Conservation (phyloP, 768 basidiomycete genomes). For the Suillus plorans region DNA sequence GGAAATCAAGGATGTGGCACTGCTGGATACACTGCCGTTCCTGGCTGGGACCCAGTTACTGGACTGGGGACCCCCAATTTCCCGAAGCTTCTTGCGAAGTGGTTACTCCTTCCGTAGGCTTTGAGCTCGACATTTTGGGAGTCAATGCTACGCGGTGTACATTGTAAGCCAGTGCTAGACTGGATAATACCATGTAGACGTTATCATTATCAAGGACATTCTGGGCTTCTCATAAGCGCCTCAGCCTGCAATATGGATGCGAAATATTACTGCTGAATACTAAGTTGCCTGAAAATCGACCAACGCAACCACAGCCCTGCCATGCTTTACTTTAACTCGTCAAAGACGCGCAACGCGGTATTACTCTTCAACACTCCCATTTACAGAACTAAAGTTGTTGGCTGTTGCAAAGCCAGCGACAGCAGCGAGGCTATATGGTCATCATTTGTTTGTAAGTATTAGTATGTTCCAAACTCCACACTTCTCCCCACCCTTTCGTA, state of each 20-base stretch:
- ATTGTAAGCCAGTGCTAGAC: background rate
- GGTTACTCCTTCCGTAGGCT: slow-evolving; percentile 38
- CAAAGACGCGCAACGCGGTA: no score
- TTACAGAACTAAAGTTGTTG: no score
- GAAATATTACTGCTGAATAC: background rate
- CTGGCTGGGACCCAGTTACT: slow-evolving; percentile 34
- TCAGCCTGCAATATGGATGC: background rate
- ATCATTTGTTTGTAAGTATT: no score
- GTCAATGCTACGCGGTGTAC: background rate
- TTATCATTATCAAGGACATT: background rate
- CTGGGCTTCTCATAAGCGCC: background rate
- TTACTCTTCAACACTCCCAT: no score
- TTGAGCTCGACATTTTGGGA: background rate
- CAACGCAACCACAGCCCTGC: background rate
- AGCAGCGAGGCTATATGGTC: no score
- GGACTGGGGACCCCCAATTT: slow-evolving; percentile 47
- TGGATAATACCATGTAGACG: background rate
- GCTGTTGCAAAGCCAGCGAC: no score
- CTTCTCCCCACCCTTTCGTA: no score
- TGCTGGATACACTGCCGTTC: slow-evolving; percentile 26
- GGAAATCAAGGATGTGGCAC: slow-evolving; percentile 40
- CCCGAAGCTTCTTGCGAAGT: slow-evolving; percentile 43
- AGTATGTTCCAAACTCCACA: no score
- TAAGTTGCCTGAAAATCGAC: background rate
- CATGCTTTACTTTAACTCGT: no score